phyloP scores from a whole-genome alignment of 1,284 basidiomycete species.

The Cutaneotrichosporon sp. region DNA sequence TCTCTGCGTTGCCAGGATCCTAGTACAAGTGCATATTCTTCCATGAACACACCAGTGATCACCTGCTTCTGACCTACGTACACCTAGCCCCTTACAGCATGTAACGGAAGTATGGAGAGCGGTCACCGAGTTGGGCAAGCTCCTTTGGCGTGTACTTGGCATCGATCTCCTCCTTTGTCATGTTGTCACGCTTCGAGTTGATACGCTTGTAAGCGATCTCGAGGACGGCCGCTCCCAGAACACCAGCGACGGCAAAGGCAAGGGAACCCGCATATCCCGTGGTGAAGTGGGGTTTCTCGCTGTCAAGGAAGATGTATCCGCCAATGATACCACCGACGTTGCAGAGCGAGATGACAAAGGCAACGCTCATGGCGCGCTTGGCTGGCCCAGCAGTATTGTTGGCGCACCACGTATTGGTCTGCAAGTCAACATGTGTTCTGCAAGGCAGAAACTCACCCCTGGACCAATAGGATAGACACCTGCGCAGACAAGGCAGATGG shows the following conservation, averaged over 20 bases:
- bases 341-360: slow-evolving; percentile 31
- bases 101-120: slow-evolving; percentile 37
- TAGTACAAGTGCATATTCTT: too few species aligned
- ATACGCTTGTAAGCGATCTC: slow-evolving; percentile 24
- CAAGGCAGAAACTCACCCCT: not conserved
- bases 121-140: slow-evolving; percentile 33
- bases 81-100: too few species aligned
- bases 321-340: slow-evolving; percentile 36
- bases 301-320: slow-evolving; percentile 21
- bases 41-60: too few species aligned
- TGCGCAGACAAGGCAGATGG: slow-evolving; percentile 31
- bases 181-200: slow-evolving; percentile 31
- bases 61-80: too few species aligned
- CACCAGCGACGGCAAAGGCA: slow-evolving; percentile 29
- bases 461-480: slow-evolving; percentile 38
- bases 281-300: slow-evolving; percentile 21
- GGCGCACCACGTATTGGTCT: slow-evolving; percentile 31
- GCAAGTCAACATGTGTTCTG: not conserved
- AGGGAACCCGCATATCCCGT: slow-evolving; percentile 39
- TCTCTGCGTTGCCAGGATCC: too few species aligned
- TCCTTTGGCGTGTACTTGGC: slow-evolving; percentile 33
- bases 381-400: slow-evolving; percentile 37
- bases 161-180: slow-evolving; percentile 35
- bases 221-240: slow-evolving; percentile 13
- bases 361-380: slow-evolving; percentile 36